Evolutionary conservation across 2,329 filamentous ascomycete species (phyloP), one percentile per base, ranked within the genome.

Genomic region (Tolypocladium ophioglossoides): DNA sequence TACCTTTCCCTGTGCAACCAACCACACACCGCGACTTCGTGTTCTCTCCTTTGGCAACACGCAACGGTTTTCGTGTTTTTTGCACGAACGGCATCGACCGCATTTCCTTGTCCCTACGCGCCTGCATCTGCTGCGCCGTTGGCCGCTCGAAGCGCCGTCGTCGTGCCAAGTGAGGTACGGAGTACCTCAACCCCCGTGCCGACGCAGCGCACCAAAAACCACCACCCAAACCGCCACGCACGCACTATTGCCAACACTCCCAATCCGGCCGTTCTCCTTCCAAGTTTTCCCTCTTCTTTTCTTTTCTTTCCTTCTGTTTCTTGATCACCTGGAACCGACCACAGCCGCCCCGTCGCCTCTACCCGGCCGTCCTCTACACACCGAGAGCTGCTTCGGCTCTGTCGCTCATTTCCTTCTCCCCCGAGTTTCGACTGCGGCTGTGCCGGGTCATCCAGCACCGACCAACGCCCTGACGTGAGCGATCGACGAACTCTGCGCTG

Each of bases 341-440:
- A 47, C 27, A 7, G 44, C 44, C 27, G 27, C 27, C 18, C 41
- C 16, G 22, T 30, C 47, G 47, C 58, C 48, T 55, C n/a, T 16
- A 9, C 34, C 38, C 41, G 18, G 22, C 30, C 38, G 14, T 22
- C 27, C 50, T 51, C 34, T 24, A 34, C 32, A 18, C 20, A 11
- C 39, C 27, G 27, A n/a, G 32, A 34, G 38, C 58, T 47, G 47
- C 49, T 44, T 37, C 54, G 51, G 48, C 49, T 54, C 50, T 47
- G 51, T 50, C 56, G 30, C 54, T 55, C 56, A 52, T 40, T 46
- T 52, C 27, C 59, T 57, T 51, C 53, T 56, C 56, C 52, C 54
- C 48, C 38, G 53, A 40, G 20, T 46, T 50, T 52, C 52, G 32
- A 40, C 24, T 53, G 56, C 58, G 57, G 58, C 58, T 60, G 57